A percentile compares a stretch with the other conserved stretches of the same genome.
Evolutionary conservation across 495 filamentous ascomycete species (phyloP).

Genomic region (Aspergillus sclerotiicarbonarius): DNA sequence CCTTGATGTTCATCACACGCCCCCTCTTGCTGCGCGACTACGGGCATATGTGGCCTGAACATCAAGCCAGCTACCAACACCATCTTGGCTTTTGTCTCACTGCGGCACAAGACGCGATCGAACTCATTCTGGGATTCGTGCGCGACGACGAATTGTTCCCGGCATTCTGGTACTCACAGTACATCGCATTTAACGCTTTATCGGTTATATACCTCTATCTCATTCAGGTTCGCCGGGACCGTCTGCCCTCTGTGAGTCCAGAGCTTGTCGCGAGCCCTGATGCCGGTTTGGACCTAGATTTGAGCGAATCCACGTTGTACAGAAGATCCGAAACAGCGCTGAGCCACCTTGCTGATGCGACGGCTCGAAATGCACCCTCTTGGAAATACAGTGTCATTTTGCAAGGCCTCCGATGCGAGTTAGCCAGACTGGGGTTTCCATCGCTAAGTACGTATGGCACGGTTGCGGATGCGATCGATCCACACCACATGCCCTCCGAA

Average conservation of each 20-base stretch:
- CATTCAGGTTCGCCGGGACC: slow-evolving; percentile 21
- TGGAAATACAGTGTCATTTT: slow-evolving; percentile 30
- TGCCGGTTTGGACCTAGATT: neutral
- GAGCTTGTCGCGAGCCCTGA: neutral
- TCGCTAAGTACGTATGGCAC: neutral
- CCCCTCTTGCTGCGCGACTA: slow-evolving; percentile 27
- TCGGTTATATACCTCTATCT: slow-evolving; percentile 30
- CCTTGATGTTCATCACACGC: slow-evolving; percentile 28
- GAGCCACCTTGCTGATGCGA: slow-evolving; percentile 25
- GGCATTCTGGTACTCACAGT: slow-evolving; percentile 32
- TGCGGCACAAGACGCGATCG: slow-evolving; percentile 22
- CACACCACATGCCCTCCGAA: too few relatives aligned
- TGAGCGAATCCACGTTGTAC: slow-evolving; percentile 21
- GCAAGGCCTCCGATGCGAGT: slow-evolving; percentile 25
- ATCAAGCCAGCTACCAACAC: slow-evolving; percentile 14
- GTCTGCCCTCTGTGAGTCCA: slow-evolving; percentile 17
- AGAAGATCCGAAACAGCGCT: slow-evolving; percentile 23
- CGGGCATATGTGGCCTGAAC: slow-evolving; percentile 16
- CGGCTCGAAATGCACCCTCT: slow-evolving; percentile 25
- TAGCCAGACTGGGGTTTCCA: neutral
- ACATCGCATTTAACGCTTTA: slow-evolving; percentile 32
- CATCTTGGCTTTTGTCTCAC: slow-evolving; percentile 21
- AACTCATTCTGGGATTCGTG: slow-evolving; percentile 24
- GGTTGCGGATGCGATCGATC: neutral
- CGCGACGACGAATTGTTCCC: slow-evolving; percentile 26